Conservation (phyloP, 495 filamentous ascomycete genomes). For the Antarctomyces pellizariae region DNA sequence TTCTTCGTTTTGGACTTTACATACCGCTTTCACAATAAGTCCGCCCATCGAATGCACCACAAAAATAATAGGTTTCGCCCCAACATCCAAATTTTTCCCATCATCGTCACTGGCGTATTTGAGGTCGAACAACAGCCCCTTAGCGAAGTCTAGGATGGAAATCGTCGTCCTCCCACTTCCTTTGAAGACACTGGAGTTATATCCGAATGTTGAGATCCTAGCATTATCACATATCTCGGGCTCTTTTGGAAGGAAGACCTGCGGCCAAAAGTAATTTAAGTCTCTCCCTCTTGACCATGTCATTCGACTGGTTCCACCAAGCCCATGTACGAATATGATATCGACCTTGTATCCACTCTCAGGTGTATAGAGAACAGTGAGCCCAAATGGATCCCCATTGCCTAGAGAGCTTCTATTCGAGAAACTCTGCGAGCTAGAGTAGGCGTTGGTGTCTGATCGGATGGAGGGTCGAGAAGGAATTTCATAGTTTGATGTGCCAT, state of each 20-base stretch:
- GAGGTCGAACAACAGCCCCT: slow-evolving; percentile 15
- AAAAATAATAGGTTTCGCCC: slow-evolving; percentile 1
- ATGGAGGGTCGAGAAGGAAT: too few species aligned
- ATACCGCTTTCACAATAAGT: slow-evolving; percentile 21
- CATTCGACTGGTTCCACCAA: slow-evolving; percentile 13
- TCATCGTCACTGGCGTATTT: slow-evolving; percentile 14
- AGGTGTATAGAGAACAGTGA: slow-evolving; percentile 13
- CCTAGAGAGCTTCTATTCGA: too few species aligned
- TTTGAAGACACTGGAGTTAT: slow-evolving; percentile 14
- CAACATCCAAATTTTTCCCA: slow-evolving; percentile 2
- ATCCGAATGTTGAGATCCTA: slow-evolving; percentile 17
- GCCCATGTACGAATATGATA: slow-evolving; percentile 16
- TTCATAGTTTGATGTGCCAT: too few species aligned
- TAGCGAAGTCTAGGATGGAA: slow-evolving; percentile 17
- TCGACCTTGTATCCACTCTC: slow-evolving; percentile 6
- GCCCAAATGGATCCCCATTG: slow-evolving; percentile 14
- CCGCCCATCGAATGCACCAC: slow-evolving; percentile 21
- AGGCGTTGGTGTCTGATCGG: too few species aligned
- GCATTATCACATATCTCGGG: slow-evolving; percentile 8
- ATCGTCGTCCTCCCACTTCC: slow-evolving; percentile 5
- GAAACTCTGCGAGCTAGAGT: too few species aligned
- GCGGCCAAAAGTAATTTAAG: slow-evolving; percentile 14
- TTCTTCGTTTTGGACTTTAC: background rate
- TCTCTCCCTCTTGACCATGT: slow-evolving; percentile 15
- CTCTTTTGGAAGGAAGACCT: slow-evolving; percentile 14